Base-by-base conservation (phyloP, 1,284 basidiomycete species). In the Leccinum griseonigrum region DNA sequence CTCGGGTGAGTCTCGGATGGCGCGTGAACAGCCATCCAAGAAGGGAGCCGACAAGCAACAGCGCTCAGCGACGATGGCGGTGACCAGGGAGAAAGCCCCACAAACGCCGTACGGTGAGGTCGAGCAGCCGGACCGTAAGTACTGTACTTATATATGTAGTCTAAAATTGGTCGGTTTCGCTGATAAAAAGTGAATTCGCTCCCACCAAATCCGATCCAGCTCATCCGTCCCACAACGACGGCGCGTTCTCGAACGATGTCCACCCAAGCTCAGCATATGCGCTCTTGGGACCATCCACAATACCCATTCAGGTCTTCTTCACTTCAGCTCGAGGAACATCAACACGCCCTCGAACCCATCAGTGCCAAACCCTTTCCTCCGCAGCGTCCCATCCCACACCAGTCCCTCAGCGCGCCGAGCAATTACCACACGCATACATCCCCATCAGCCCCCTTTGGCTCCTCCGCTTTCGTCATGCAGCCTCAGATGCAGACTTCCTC, bases 291-390 rank as follows among this genome's bases (percentile, higher is more conserved):
- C 46, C 65, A 65, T 2, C 31, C 63, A 4, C 65, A 66, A 14
- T 67, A 64, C 58, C 1, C 63, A 3, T 54, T 65, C 55, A 62
- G 58, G 36, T 74, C 71, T 18, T 62, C 75, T 8, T 40, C 38
- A 40, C 71, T 77, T 18, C 80, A 81, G 62, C 74, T 79, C 40
- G 78, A 82, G 63, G 78, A 81, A 22, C 72, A 78, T 56, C 59
- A 67, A 53, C 66, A 71, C 68, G 14, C 66, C 58, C 13, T 64
- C 52, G 60, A 67, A 34, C 40, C 40, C n/a, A 43, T 43, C 8
- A 54, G 54, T 55, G 40, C 64, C 22, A 67, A 55, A 32, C 63
- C 22, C 10, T 61, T 61, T 8, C 52, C 60, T 18, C 71, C 69
- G 10, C 63, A 67, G 9, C 67, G 57, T 34, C 64, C 63, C 28